Base-by-base conservation (phyloP, 305 asterid species). In the Fraxinus xanthoxyloides region DNA sequence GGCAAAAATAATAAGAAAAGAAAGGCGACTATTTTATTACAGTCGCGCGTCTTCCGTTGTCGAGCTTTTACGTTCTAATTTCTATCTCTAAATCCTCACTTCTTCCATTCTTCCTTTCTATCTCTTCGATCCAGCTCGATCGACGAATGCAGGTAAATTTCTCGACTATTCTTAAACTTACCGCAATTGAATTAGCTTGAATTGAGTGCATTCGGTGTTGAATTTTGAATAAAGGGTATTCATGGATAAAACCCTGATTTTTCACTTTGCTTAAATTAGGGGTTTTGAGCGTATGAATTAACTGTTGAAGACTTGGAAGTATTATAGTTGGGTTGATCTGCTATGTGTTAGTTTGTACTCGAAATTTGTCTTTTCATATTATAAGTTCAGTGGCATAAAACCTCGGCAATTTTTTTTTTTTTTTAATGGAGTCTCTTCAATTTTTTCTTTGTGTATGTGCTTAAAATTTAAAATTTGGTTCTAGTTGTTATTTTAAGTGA, bases 241-340 rank as follows among this genome's bases (percentile, higher is more conserved):
- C 72, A 35, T 74, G 81, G 74, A 88, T 83, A 87, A 89, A 85
- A 70, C 92, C 92, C 89, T 85, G 85, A 84, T 38, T 75, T 48
- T 69, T 70, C 74, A 74, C 79, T 86, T 81, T 78, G 85, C 72
- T 79, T 65, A 69, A 83, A 85, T 17, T 83, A 77, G 87, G 84
- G 85, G 36, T 80, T 83, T 79, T 81, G 76, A 80, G 85, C 82
- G 72, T 77, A 70, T n/a, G 76, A 46, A 70, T 82, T 73, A 5
- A 46, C 75, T 7, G 12, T 72, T 23, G 28, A 74, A 77, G 89
- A 40, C 51, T 40, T 40, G 51, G 51, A 40, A 40, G 51, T 82
- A 86, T 38, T 85, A 70, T 51, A 35, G n/a, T 34, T 79, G 30
- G 69, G 73, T 48, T 31, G 38, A 17, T 70, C 35, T 35, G 40